Evolutionary conservation across 208 protist genomes (phyloP).

Genomic region (Trypanosomatidae sp.): DNA sequence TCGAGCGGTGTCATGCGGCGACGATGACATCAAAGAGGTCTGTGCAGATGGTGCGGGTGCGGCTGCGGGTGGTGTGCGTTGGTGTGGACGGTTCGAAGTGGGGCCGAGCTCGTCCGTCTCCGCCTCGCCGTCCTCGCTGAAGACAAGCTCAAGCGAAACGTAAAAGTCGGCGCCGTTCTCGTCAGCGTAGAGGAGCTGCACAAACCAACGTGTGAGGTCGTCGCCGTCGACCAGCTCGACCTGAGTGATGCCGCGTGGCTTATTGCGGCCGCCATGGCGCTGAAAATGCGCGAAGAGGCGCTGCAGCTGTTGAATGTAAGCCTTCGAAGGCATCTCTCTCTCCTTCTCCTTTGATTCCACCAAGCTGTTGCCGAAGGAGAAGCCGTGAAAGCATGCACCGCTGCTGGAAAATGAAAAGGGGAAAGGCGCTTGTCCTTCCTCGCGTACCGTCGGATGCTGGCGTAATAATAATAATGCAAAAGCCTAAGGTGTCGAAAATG

Average conservation of each 20-base stretch:
- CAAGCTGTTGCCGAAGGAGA: not conserved
- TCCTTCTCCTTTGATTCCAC: too few relatives aligned
- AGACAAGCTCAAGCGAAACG: slow-evolving; percentile 61
- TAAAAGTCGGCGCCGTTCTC: slow-evolving; percentile 68
- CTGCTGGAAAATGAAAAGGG: too few relatives aligned
- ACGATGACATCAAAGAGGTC: not conserved
- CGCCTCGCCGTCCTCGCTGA: slow-evolving; percentile 37
- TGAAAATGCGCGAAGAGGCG: slow-evolving; percentile 50
- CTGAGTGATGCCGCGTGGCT: slow-evolving; percentile 21
- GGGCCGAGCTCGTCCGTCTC: not conserved
- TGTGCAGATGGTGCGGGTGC: too few relatives aligned
- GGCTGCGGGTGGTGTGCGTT: too few relatives aligned
- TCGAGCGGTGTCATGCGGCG: too few relatives aligned
- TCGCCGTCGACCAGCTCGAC: slow-evolving; percentile 78
- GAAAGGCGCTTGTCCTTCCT: too few relatives aligned
- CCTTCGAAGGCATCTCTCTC: slow-evolving; percentile 39
- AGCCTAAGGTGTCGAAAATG: too few relatives aligned
- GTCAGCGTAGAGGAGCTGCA: slow-evolving; percentile 71
- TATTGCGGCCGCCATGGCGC: slow-evolving; percentile 38
- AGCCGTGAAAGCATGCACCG: too few relatives aligned
- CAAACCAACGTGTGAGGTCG: slow-evolving; percentile 75
- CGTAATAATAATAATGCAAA: too few relatives aligned
- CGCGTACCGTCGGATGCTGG: too few relatives aligned
- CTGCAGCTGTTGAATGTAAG: slow-evolving; percentile 59
- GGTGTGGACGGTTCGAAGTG: too few relatives aligned